These are phyloP conservation scores for Eucalyptus cloeziana DNA, from an alignment of 345 rosid genomes.

Conservation along the genomic window DNA sequence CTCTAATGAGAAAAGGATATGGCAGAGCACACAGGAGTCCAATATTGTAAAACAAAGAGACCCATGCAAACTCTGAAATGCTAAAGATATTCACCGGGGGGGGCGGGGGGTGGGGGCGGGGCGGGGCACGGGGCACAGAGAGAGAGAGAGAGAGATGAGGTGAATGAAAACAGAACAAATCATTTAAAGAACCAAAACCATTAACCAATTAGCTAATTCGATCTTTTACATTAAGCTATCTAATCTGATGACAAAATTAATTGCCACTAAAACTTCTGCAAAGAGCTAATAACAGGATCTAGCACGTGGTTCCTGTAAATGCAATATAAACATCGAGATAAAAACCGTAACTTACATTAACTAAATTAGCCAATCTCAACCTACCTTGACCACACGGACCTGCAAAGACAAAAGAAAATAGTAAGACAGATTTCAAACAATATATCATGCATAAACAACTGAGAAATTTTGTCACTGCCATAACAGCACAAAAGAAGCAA, in stretches of 20 bases:
- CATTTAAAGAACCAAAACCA: not conserved
- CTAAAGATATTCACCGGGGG: not conserved
- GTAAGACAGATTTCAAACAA: not conserved
- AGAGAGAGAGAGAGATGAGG: not conserved
- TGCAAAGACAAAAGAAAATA: constrained; percentile 15
- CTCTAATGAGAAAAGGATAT: not conserved
- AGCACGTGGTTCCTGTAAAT: not conserved
- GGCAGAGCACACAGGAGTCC: not conserved
- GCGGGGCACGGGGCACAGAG: not conserved
- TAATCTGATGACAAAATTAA: not conserved
- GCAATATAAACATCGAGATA: not conserved
- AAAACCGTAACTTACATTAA: constrained; percentile 8
- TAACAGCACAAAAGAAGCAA: not conserved
- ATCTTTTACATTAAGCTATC: not conserved
- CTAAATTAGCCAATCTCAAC: constrained; percentile 9
- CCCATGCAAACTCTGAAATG: not conserved
- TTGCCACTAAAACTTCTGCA: not conserved
- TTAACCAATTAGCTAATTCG: not conserved
- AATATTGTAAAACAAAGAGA: not conserved
- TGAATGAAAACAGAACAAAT: not conserved
- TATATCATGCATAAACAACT: not conserved
- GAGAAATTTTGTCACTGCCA: not conserved
- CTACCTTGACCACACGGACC: constrained; percentile 94
- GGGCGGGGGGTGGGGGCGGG: too few relatives aligned
- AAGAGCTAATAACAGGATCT: not conserved